Evolutionary conservation across 2,329 filamentous ascomycete genomes (phyloP).

Genomic region (Immersiporthe knoxdaviesiana): DNA sequence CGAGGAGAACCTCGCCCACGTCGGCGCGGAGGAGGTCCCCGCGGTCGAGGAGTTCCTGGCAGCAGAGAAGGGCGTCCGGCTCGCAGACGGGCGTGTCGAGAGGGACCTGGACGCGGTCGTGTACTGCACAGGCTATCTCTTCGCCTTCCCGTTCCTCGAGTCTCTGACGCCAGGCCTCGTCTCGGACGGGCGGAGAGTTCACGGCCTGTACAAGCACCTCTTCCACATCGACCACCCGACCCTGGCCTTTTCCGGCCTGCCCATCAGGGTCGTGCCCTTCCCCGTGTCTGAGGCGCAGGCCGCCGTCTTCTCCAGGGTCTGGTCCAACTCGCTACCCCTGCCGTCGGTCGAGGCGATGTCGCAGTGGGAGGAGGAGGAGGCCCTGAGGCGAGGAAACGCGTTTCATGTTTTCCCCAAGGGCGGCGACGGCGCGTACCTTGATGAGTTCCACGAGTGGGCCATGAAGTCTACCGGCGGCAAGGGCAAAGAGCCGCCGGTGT

Average conservation of each 20-base stretch:
- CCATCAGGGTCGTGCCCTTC: constrained; percentile 87
- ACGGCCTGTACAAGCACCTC: constrained; percentile 77
- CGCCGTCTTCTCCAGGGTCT: constrained; percentile 75
- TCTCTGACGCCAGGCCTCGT: constrained; percentile 57
- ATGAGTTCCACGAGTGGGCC: constrained; percentile 67
- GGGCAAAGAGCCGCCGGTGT: constrained; percentile 71
- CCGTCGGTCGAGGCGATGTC: constrained; percentile 68
- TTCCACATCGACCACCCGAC: constrained; percentile 78
- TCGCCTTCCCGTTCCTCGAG: constrained; percentile 74
- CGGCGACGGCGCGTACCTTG: constrained; percentile 71
- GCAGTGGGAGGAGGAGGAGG: constrained; percentile 67
- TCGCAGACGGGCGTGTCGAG: constrained; percentile 67
- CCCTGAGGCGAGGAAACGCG: constrained; percentile 47
- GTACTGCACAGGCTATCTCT: constrained; percentile 91
- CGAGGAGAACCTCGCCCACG: constrained; percentile 48
- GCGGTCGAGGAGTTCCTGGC: constrained; percentile 62
- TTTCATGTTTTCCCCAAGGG: constrained; percentile 57
- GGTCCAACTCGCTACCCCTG: constrained; percentile 70
- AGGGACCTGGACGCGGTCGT: constrained; percentile 73
- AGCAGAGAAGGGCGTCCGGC: constrained; percentile 62
- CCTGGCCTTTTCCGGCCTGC: constrained; percentile 74
- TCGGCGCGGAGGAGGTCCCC: constrained; percentile 54
- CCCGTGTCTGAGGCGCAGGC: constrained; percentile 78
- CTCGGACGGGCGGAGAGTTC: constrained; percentile 69
- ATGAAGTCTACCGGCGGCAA: constrained; percentile 47